A percentile compares a stretch with the other conserved stretches of the same genome.
These are phyloP conservation scores for Evernia prunastri DNA, from an alignment of 495 filamentous ascomycete species.

Conservation along the genomic window DNA sequence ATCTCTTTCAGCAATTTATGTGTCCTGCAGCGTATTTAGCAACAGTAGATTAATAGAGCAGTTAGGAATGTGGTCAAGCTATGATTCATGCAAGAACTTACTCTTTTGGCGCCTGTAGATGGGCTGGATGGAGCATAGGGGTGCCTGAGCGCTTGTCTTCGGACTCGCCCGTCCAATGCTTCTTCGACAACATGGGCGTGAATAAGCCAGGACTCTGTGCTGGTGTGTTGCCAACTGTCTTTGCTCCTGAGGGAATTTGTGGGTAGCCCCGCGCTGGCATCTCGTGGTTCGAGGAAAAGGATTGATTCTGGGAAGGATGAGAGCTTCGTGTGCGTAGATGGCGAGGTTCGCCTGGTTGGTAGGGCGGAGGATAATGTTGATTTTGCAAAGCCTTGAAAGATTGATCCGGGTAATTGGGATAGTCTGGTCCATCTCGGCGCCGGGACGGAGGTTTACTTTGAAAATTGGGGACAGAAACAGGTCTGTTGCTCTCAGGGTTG, in stretches of 20 bases:
- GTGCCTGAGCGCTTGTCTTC: conserved; percentile 44
- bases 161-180: conserved; percentile 38
- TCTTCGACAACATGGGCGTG: conserved; percentile 33
- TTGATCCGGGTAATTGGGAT: conserved; percentile 49
- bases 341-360: conserved; percentile 34
- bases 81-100: conserved; percentile 25
- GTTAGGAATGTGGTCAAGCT: not conserved
- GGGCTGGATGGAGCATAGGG: conserved; percentile 58
- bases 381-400: conserved; percentile 47
- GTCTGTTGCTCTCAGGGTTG: conserved; percentile 19
- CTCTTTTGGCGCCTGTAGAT: conserved; percentile 58
- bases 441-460: conserved; percentile 8
- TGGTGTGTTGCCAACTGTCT: conserved; percentile 59
- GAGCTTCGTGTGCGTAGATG: conserved; percentile 39
- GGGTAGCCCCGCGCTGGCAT: conserved; percentile 30
- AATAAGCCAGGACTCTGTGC: conserved; percentile 64
- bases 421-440: conserved; percentile 29
- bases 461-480: conserved; percentile 25
- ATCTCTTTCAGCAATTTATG: conserved; percentile 49
- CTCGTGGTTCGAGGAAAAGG: conserved; percentile 32
- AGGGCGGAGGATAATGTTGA: conserved; percentile 42
- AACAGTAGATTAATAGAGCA: no score
- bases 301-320: conserved; percentile 34
- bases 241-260: conserved; percentile 32
- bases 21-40: conserved; percentile 20